Conservation (phyloP, 805 yeast genomes). For the Diddensiella caesifluorescens region DNA sequence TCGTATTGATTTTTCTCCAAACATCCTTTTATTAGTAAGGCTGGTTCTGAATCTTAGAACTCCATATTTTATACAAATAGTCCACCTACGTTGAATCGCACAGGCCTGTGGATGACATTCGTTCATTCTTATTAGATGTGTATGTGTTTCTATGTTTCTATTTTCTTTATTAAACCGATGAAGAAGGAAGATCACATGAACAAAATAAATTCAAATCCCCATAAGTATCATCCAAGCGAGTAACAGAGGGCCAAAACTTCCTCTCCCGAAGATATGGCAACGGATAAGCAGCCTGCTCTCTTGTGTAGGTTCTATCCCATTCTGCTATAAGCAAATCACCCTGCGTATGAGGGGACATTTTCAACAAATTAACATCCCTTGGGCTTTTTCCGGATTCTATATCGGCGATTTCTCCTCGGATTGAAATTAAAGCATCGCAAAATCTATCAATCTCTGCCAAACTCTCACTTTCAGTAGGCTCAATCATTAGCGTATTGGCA, state of each 20-base stretch:
- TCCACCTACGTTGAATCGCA: constrained; percentile 59
- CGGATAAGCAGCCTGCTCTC: constrained; percentile 93
- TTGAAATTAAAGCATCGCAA: constrained; percentile 78
- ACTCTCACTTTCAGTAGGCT: constrained; percentile 95
- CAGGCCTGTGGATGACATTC: constrained; percentile 78
- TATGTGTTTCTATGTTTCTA: not conserved
- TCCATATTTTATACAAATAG: not conserved
- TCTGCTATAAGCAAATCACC: constrained; percentile 66
- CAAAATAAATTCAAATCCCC: constrained; percentile 92
- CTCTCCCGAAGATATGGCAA: constrained; percentile 61
- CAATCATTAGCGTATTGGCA: constrained; percentile 95
- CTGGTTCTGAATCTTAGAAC: constrained; percentile 4
- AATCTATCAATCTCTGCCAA: constrained; percentile 85
- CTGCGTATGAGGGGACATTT: constrained; percentile 89
- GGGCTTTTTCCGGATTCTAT: constrained; percentile 60
- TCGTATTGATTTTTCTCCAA: constrained; percentile 55
- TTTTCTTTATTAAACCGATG: not conserved
- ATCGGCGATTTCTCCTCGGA: constrained; percentile 74
- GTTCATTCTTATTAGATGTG: constrained; percentile 3
- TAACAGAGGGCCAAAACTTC: constrained; percentile 94
- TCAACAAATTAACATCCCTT: constrained; percentile 49
- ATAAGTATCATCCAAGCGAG: constrained; percentile 88
- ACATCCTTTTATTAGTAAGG: constrained; percentile 45
- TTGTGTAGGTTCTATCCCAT: constrained; percentile 87
- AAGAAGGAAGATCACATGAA: constrained; percentile 53